Percentiles rank a stretch among this genome's conserved stretches.
These are phyloP conservation scores for Spongospora subterranea DNA, from an alignment of 208 protist species.

Conservation along the genomic window DNA sequence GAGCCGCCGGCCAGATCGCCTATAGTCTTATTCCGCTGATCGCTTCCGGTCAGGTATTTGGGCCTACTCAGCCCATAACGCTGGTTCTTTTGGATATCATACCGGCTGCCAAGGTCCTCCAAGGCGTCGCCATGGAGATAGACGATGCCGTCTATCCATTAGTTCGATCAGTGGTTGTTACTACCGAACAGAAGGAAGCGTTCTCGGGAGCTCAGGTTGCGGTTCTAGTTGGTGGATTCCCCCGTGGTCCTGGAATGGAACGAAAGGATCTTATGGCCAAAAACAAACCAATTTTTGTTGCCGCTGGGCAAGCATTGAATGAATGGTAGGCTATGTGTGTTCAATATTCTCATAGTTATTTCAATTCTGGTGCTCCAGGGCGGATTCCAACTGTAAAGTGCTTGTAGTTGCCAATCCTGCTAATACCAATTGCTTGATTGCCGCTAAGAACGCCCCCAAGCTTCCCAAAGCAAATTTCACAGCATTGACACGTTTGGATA, in stretches of 20 bases:
- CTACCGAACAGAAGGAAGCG: conserved; percentile 1
- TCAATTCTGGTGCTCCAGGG: conserved; percentile 62
- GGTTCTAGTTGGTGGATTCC: conserved; percentile 82
- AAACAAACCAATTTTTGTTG: conserved; percentile 92
- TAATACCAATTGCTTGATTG: conserved; percentile 94
- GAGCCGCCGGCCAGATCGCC: conserved; percentile 88
- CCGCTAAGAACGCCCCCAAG: conserved; percentile 75
- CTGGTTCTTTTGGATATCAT: conserved; percentile 87
- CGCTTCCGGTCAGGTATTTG: conserved; percentile 87
- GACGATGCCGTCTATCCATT: conserved; percentile 72
- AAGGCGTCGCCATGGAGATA: conserved; percentile 74
- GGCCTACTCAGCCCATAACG: conserved; percentile 82
- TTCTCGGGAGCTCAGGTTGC: conserved; percentile 62
- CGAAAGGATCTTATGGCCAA: conserved; percentile 91
- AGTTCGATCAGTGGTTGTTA: neutral
- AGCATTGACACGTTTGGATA: conserved; percentile 84
- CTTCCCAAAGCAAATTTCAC: conserved; percentile 85
- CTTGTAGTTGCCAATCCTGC: conserved; percentile 86
- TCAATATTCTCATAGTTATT: neutral
- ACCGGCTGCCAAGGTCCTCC: conserved; percentile 70
- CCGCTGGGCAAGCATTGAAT: conserved; percentile 85
- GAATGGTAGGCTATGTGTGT: conserved; percentile 68
- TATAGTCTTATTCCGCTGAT: conserved; percentile 80
- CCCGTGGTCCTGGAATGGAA: conserved; percentile 89
- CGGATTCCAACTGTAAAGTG: conserved; percentile 81